A percentile compares a stretch with the other conserved stretches of the same genome.
Evolutionary conservation across 148 eudicot species (phyloP).

Genomic region (Amaranthus palmeri): DNA sequence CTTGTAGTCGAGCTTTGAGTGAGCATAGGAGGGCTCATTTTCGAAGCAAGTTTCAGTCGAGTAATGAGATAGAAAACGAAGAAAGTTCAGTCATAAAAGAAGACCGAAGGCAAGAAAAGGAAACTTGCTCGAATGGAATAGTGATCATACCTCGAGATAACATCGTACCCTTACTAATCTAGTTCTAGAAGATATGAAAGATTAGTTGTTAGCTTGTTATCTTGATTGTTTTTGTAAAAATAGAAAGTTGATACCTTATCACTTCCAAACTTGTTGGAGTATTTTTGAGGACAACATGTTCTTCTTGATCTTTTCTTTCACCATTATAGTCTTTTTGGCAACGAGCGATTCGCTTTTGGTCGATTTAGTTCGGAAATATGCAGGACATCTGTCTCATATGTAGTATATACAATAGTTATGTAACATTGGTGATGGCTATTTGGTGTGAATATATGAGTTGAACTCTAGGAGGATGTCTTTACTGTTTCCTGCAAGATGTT

Average conservation of each 20-base stretch:
- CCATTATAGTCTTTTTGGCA: not conserved
- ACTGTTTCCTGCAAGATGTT: not conserved
- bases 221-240: slow-evolving; percentile 3
- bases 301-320: not conserved
- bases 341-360: not conserved
- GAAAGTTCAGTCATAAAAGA: not conserved
- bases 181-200: not conserved
- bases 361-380: not conserved
- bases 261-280: not conserved
- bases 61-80: slow-evolving; percentile 20
- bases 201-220: not conserved
- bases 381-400: not conserved
- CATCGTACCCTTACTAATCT: not conserved
- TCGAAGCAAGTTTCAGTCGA: slow-evolving; percentile 16
- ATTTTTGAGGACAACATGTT: not conserved
- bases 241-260: too few relatives aligned
- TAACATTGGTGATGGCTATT: not conserved
- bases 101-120: not conserved
- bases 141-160: not conserved
- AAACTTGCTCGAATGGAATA: not conserved
- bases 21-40: slow-evolving; percentile 66
- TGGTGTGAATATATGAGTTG: not conserved
- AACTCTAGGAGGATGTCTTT: not conserved
- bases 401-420: not conserved
- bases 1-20: slow-evolving; percentile 56